Conservation (phyloP, 495 filamentous ascomycete species). For the Beverwykella pulmonaria region DNA sequence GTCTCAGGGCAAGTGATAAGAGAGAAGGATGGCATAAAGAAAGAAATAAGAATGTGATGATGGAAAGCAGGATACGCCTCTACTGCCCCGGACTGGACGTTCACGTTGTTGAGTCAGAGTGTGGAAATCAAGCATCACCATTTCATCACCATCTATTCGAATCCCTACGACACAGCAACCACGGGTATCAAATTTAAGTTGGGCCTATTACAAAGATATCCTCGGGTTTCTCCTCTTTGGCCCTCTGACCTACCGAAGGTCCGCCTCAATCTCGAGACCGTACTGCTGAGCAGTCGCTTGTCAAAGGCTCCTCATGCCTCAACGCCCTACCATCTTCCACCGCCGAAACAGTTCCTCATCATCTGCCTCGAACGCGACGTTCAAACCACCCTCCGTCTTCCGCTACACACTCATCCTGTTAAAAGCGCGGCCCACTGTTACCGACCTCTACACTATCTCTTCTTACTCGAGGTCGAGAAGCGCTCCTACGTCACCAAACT, state of each 20-base stretch:
- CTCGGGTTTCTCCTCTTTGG: too few species aligned
- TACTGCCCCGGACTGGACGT: neutral
- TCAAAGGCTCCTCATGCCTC: neutral
- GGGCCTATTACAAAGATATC: too few species aligned
- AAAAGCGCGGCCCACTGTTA: constrained; percentile 19
- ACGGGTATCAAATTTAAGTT: too few species aligned
- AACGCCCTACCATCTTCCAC: constrained; percentile 10
- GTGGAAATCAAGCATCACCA: too few species aligned
- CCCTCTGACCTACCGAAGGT: too few species aligned
- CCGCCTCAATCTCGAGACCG: too few species aligned
- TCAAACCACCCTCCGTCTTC: constrained; percentile 24
- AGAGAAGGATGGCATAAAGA: neutral
- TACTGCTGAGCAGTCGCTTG: too few species aligned
- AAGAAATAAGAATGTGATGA: neutral
- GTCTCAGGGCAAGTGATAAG: neutral
- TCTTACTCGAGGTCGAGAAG: neutral
- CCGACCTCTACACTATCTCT: constrained; percentile 12
- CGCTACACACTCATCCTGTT: constrained; percentile 33
- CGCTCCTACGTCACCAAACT: neutral
- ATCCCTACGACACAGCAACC: too few species aligned
- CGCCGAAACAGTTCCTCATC: constrained; percentile 8
- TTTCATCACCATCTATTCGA: too few species aligned
- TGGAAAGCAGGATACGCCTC: neutral
- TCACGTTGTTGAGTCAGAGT: too few species aligned
- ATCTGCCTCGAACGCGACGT: neutral